Base-by-base conservation (phyloP, 208 protist genomes). In the Vickermania ingenoplastis region DNA sequence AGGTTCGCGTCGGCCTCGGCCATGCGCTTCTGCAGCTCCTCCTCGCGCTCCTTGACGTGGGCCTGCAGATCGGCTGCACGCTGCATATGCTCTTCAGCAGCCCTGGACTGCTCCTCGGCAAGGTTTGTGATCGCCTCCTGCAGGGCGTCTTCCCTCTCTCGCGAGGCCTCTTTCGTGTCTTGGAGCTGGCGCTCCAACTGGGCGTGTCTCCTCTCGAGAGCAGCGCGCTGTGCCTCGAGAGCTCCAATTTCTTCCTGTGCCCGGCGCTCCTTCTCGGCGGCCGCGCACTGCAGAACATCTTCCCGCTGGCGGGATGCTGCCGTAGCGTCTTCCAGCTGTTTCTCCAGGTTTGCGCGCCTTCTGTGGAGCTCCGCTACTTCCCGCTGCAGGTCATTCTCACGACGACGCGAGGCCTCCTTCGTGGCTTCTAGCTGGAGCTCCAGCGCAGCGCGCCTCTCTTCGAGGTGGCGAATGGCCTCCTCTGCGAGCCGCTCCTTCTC, bases 31-130 rank as follows among this genome's bases (percentile, higher is more conserved):
- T n/a, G 36, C 11, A 45, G 36, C 36, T 7, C 36, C 36, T 45
- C 36, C 36, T n/a, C 36, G 17, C 36, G 36, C 11, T 17, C 17
- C 59, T 61, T 63, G 24, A 69, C 31, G 13, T 61, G 28, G 52
- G 69, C 68, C 27, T 69, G 71, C 11, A 79, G 65, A 45, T 45
- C 36, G 36, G 36, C 36, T 17, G 7, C 36, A 45, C 7, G 36
- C 36, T 45, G 36, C 36, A 17, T 17, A 7, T 45, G 7, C 36
- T 45, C 36, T 17, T 45, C 36, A 7, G 7, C 36, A 17, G 36
- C 36, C 11, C 11, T 17, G 17, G 11, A 17, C 36, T 45, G 36
- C 36, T 45, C 17, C 36, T 45, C 36, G 36, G 36, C 36, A 45
- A 45, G 36, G 11, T 45, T 17, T n/a, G n/a, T n/a, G n/a, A n/a